phyloP scores from a whole-genome alignment of 257 asterid species.

The Solanum chaucha region DNA sequence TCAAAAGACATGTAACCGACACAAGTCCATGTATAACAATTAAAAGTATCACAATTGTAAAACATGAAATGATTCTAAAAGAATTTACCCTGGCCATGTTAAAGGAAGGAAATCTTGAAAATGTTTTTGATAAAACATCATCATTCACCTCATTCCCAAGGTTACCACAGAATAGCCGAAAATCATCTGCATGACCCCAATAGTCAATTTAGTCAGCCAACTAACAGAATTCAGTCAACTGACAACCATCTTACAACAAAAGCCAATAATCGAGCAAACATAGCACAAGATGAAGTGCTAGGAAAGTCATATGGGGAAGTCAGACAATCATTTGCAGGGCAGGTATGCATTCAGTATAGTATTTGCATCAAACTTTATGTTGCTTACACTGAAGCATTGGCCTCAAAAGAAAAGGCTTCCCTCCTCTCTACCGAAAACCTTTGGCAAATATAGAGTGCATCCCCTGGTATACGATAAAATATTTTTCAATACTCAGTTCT shows the following conservation, averaged over 20 bases:
- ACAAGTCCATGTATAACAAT: constrained; percentile 37
- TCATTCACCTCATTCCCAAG: constrained; percentile 99
- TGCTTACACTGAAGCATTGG: not conserved
- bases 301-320: not conserved
- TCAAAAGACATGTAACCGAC: constrained; percentile 3
- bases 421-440: not conserved
- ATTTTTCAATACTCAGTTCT: not conserved
- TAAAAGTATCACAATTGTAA: not conserved
- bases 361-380: not conserved
- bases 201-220: not conserved
- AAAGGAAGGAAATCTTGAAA: constrained; percentile 73
- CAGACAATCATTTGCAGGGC: not conserved
- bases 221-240: not conserved
- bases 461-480: not conserved
- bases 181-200: constrained; percentile 51
- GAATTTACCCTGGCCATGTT: constrained; percentile 75
- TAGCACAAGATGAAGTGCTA: not conserved
- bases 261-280: not conserved
- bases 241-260: not conserved
- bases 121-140: constrained; percentile 82
- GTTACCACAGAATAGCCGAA: constrained; percentile 87
- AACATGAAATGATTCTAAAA: not conserved
- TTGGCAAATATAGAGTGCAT: not conserved
- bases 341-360: not conserved
- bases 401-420: not conserved